These are phyloP conservation scores for Neodidymelliopsis sp. DNA, from an alignment of 2,329 filamentous ascomycete genomes.

Conservation along the genomic window DNA sequence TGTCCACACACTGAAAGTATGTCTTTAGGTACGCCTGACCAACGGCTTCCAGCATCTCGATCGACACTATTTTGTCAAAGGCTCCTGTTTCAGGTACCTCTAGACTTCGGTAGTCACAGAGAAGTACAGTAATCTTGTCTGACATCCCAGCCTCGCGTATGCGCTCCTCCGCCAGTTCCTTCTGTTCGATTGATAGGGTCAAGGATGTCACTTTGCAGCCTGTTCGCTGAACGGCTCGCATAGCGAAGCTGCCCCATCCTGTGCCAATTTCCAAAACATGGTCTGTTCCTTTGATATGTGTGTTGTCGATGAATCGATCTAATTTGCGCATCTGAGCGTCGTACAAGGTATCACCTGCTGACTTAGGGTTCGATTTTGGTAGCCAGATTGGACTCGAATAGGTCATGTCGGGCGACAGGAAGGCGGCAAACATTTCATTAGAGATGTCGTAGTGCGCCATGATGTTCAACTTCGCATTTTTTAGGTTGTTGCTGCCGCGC, in stretches of 20 bases:
- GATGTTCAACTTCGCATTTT: constrained; percentile 67
- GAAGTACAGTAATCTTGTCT: constrained; percentile 68
- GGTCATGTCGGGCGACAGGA: constrained; percentile 78
- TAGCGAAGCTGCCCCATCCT: constrained; percentile 78
- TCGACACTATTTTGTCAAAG: constrained; percentile 76
- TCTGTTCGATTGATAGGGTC: constrained; percentile 74
- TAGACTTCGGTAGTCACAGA: constrained; percentile 73
- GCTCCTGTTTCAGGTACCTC: constrained; percentile 56
- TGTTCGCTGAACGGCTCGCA: constrained; percentile 70
- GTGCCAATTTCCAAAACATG: constrained; percentile 79
- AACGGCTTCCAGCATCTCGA: constrained; percentile 81
- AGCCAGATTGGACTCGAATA: constrained; percentile 76
- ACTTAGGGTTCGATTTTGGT: constrained; percentile 50
- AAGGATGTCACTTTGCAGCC: constrained; percentile 74
- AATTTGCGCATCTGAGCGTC: constrained; percentile 73
- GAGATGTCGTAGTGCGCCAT: constrained; percentile 78
- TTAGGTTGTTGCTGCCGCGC: constrained; percentile 56
- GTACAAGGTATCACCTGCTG: constrained; percentile 65
- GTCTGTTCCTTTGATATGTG: constrained; percentile 68
- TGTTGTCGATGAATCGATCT: constrained; percentile 69
- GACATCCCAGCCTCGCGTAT: constrained; percentile 68
- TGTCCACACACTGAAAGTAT: constrained; percentile 72
- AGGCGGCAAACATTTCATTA: constrained; percentile 78
- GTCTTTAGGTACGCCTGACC: constrained; percentile 71
- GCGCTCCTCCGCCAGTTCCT: constrained; percentile 69